Evolutionary conservation across 2,329 filamentous ascomycete genomes (phyloP).

Genomic region (Sporothrix sp.): DNA sequence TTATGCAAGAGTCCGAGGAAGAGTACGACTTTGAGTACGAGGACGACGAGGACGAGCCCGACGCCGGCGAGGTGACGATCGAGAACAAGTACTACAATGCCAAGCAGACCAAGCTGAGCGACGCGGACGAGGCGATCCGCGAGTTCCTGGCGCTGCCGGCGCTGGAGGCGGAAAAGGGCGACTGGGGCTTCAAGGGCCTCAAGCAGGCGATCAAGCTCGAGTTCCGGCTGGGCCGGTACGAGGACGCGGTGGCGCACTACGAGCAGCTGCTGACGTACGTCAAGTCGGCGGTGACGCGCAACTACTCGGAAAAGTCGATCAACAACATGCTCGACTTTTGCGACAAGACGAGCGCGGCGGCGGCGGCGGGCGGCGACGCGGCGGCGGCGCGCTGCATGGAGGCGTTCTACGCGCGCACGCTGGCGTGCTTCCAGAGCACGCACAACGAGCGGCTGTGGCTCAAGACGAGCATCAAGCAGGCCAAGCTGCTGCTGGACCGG

Average conservation of each 20-base stretch:
- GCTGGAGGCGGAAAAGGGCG: slow-evolving; percentile 82
- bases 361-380: slow-evolving; percentile 30
- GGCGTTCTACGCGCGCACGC: slow-evolving; percentile 85
- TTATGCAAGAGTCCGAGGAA: slow-evolving; percentile 87
- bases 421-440: slow-evolving; percentile 90
- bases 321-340: slow-evolving; percentile 99
- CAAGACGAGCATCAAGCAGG: slow-evolving; percentile 96
- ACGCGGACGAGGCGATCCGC: slow-evolving; percentile 77
- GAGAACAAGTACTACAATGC: slow-evolving; percentile 99
- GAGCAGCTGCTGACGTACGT: slow-evolving; percentile 93
- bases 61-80: slow-evolving; percentile 82
- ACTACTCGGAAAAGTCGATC: slow-evolving; percentile 98
- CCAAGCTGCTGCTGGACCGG: slow-evolving; percentile 80
- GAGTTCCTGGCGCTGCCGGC: slow-evolving; percentile 86
- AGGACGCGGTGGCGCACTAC: slow-evolving; percentile 84
- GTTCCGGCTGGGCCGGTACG: slow-evolving; percentile 82
- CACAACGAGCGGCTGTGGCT: slow-evolving; percentile 97
- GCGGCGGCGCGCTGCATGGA: slow-evolving; percentile 77
- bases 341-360: slow-evolving; percentile 70
- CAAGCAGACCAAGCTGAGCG: slow-evolving; percentile 85
- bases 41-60: slow-evolving; percentile 76
- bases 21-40: slow-evolving; percentile 99
- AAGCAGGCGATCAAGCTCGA: slow-evolving; percentile 98
- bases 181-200: slow-evolving; percentile 97
- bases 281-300: slow-evolving; percentile 90